Base-by-base conservation (phyloP, 2,329 filamentous ascomycete genomes). In the Fusarium protoensiforme region DNA sequence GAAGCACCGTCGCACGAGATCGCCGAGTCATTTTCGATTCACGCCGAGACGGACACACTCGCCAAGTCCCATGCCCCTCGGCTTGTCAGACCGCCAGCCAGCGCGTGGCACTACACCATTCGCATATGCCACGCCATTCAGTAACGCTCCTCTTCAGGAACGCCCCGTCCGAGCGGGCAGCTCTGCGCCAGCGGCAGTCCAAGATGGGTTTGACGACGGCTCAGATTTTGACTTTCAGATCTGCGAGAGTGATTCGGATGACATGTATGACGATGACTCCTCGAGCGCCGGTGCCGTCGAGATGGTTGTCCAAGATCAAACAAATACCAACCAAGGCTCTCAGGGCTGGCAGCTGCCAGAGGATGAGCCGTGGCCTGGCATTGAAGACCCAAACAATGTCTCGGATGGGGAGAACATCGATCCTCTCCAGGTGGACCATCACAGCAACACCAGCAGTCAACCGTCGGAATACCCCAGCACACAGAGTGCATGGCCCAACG, bases 41-140 rank as follows among this genome's bases (percentile, higher is more conserved):
- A 91, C 89, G 0, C 89, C 90, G 0, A 85, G 88, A 29, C 88
- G 86, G 84, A 91, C 87, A 65, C 83, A 82, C 33, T 88, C 82
- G 64, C 86, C 82, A 56, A 88, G 82, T 76, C 83, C 85, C 6
- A 79, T 82, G 69, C 83, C 82, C 5, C 77, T 82, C 35, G 78
- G 78, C 5, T 65, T 81, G 6, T 78, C 78, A 7, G 82, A 84
- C 51, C 80, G 80, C 61, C 74, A 80, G 75, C 81, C 77, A 66
- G 77, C 79, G 61, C 81, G 86, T 35, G 81, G 80, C 16, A 85
- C 84, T 14, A 90, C 88, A 0, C 92, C 92, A 0, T 91, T 91
- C 72, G 91, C 90, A n/a, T 95, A 95, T 77, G 92, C 92, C 4
- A 95, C 93, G 1, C 93, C 93, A 0, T 87, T 92, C 78, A 94